A percentile compares a stretch with the other conserved stretches of the same genome.
Conservation (phyloP, 495 filamentous ascomycete species). For the Neurospora cerealis region DNA sequence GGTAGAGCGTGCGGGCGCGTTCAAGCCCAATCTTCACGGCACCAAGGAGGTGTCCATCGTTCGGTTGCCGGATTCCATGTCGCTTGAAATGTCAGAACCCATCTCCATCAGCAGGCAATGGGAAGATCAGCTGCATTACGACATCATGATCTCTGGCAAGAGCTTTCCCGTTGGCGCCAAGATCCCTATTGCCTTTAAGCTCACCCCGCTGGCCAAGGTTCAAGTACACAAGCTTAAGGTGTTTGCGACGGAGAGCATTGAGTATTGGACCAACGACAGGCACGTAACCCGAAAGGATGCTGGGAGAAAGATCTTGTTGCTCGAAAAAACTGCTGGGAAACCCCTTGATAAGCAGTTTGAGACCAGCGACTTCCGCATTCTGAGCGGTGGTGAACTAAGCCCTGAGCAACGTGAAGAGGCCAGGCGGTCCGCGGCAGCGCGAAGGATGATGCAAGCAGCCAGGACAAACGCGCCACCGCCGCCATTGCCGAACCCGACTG, state of each 20-base stretch:
- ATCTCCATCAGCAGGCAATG: slow-evolving; percentile 95
- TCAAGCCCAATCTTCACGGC: slow-evolving; percentile 82
- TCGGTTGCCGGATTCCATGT: slow-evolving; percentile 81
- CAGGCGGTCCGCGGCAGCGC: slow-evolving; percentile 26
- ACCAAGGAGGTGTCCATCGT: slow-evolving; percentile 78
- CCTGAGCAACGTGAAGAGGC: slow-evolving; percentile 33
- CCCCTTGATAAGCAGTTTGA: slow-evolving; percentile 67
- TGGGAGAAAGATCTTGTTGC: slow-evolving; percentile 72
- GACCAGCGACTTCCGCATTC: slow-evolving; percentile 67
- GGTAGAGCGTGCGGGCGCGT: slow-evolving; percentile 84
- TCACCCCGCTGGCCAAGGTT: slow-evolving; percentile 92
- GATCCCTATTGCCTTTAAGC: slow-evolving; percentile 94
- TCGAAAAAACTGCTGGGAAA: slow-evolving; percentile 85
- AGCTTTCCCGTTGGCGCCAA: slow-evolving; percentile 88
- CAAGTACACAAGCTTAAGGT: slow-evolving; percentile 95
- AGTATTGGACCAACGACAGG: slow-evolving; percentile 85
- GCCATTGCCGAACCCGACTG: slow-evolving; percentile 36
- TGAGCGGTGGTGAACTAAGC: slow-evolving; percentile 65
- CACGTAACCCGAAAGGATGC: slow-evolving; percentile 81
- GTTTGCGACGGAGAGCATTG: slow-evolving; percentile 85
- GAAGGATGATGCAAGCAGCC: slow-evolving; percentile 30
- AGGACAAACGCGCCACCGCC: slow-evolving; percentile 21
- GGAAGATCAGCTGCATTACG: slow-evolving; percentile 98
- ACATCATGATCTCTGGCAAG: slow-evolving; percentile 98
- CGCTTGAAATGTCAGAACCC: slow-evolving; percentile 86